Evolutionary conservation across 331 rosid species (phyloP).

Genomic region (Quercus phellos): DNA sequence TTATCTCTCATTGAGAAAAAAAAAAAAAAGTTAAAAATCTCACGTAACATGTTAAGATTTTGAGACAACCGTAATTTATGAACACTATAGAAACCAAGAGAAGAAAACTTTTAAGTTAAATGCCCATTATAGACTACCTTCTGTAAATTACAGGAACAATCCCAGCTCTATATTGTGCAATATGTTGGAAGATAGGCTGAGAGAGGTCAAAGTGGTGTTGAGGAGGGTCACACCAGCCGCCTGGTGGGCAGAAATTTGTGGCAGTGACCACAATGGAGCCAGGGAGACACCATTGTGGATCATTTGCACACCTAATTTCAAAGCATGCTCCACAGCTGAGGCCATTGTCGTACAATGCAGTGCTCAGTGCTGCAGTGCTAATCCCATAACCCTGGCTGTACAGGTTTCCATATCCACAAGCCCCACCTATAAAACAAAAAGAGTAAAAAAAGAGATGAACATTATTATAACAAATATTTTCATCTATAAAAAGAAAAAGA

Average conservation of each 20-base stretch:
- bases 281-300: slow-evolving; percentile 76
- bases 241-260: slow-evolving; percentile 92
- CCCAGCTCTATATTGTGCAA: slow-evolving; percentile 80
- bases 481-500: neutral
- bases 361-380: slow-evolving; percentile 89
- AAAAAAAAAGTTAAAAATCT: no score
- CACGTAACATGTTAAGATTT: no score
- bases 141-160: slow-evolving; percentile 70
- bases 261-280: slow-evolving; percentile 76
- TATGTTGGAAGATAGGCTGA: slow-evolving; percentile 75
- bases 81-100: neutral
- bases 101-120: neutral
- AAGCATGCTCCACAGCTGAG: slow-evolving; percentile 85
- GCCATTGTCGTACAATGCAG: slow-evolving; percentile 75
- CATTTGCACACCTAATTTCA: slow-evolving; percentile 67
- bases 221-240: slow-evolving; percentile 96
- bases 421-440: slow-evolving; percentile 55
- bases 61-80: no score
- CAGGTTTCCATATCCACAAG: slow-evolving; percentile 91
- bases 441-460: neutral
- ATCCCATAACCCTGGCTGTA: slow-evolving; percentile 87
- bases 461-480: neutral
- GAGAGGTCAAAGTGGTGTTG: slow-evolving; percentile 81
- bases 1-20: no score
- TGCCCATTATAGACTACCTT: slow-evolving; percentile 30